phyloP scores from a whole-genome alignment of 192 early-diverging fungal species.

The Backusella parvicylindrica region DNA sequence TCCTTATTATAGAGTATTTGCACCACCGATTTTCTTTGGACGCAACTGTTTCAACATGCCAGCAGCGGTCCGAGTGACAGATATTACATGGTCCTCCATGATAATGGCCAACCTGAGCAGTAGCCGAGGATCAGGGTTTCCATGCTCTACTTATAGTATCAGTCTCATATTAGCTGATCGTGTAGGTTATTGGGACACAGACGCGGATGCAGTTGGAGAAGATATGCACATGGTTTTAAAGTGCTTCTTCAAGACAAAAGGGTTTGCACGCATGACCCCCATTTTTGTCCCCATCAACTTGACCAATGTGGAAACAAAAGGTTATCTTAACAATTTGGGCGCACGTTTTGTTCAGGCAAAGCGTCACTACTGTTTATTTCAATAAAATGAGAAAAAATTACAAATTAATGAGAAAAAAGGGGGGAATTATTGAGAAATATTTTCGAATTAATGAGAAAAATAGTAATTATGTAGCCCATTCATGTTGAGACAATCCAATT shows the following conservation, averaged over 20 bases:
- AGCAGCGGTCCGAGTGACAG: conserved; percentile 63
- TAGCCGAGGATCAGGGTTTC: conserved; percentile 53
- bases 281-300: conserved; percentile 68
- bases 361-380: conserved; percentile 62
- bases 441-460: no score
- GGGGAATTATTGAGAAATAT: no score
- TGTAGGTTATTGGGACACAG: conserved; percentile 74
- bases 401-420: no score
- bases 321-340: conserved; percentile 46
- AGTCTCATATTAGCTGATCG: conserved; percentile 65
- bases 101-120: conserved; percentile 70
- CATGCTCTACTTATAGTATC: conserved; percentile 74
- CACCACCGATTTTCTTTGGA: conserved; percentile 48
- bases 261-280: conserved; percentile 54
- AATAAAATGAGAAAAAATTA: no score
- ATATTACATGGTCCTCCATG: conserved; percentile 71
- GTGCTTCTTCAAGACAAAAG: conserved; percentile 69
- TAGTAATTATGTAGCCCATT: no score
- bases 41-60: conserved; percentile 67
- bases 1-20: conserved; percentile 33
- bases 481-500: no score
- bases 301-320: conserved; percentile 48
- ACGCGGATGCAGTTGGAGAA: conserved; percentile 68
- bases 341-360: conserved; percentile 66
- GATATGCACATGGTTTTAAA: conserved; percentile 81